A percentile compares a stretch with the other conserved stretches of the same genome.
phyloP scores from a whole-genome alignment of 257 asterid species.

The Fraxinus cuspidata region DNA sequence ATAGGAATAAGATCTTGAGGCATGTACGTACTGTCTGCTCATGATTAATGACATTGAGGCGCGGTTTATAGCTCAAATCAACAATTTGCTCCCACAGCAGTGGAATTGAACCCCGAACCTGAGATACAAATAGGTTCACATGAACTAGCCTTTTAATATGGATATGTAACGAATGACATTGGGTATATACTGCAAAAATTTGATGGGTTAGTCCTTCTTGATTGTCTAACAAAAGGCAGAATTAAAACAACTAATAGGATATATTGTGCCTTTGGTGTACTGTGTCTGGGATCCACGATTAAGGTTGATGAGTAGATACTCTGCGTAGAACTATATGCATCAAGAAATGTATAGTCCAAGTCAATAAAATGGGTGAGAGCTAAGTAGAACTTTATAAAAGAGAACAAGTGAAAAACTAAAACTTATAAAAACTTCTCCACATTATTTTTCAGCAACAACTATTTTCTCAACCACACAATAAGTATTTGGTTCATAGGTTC shows the following conservation, averaged over 20 bases:
- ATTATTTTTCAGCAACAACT: slow-evolving; percentile 1
- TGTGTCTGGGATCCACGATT: slow-evolving; percentile 16
- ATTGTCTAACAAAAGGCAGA: slow-evolving; percentile 18
- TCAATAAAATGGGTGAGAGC: slow-evolving; percentile 1
- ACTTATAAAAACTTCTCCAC: neutral
- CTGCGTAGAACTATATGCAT: slow-evolving; percentile 8
- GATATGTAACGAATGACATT: neutral
- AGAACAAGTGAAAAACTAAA: neutral
- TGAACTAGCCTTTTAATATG: slow-evolving; percentile 13
- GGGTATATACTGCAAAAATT: neutral
- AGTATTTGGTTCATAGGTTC: neutral
- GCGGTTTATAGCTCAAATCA: slow-evolving; percentile 97
- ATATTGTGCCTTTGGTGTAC: slow-evolving; percentile 6
- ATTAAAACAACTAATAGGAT: slow-evolving; percentile 6
- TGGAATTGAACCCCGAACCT: slow-evolving; percentile 97
- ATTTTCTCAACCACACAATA: slow-evolving; percentile 18
- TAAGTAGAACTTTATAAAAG: neutral
- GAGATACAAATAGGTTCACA: slow-evolving; percentile 35
- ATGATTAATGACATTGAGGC: slow-evolving; percentile 68
- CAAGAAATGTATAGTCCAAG: neutral
- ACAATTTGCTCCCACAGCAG: slow-evolving; percentile 99
- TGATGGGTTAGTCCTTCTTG: neutral
- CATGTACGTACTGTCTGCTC: slow-evolving; percentile 73
- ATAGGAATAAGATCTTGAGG: slow-evolving; percentile 21
- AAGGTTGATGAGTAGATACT: slow-evolving; percentile 5